A percentile compares a stretch with the other conserved stretches of the same genome.
phyloP scores from a whole-genome alignment of 176 grass and related monocot species.

The Olyra latifolia region DNA sequence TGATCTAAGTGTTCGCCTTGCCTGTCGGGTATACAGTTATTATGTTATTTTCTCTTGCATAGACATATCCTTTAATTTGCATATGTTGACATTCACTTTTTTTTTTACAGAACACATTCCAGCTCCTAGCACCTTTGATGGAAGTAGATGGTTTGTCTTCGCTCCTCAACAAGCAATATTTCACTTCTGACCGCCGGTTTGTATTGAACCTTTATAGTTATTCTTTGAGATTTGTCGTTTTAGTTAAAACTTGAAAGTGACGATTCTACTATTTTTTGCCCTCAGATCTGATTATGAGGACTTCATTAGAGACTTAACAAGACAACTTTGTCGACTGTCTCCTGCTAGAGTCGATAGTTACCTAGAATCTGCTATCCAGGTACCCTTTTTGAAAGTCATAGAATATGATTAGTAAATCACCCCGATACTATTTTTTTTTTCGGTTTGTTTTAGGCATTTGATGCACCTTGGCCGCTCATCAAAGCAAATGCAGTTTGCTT shows the following conservation, averaged over 20 bases:
- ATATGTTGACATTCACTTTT: slow-evolving; percentile 27
- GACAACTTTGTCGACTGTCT: slow-evolving; percentile 73
- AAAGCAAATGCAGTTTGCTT: slow-evolving; percentile 96
- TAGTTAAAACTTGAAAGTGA: slow-evolving; percentile 11
- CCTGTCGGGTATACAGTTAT: slow-evolving; percentile 58
- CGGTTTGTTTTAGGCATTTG: slow-evolving; percentile 74
- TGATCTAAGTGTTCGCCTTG: slow-evolving; percentile 66
- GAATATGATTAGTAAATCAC: slow-evolving; percentile 18
- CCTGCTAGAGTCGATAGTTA: slow-evolving; percentile 84
- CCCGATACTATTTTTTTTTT: slow-evolving; percentile 15
- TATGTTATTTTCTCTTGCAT: neutral
- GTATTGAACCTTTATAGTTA: slow-evolving; percentile 41
- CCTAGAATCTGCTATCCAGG: slow-evolving; percentile 91
- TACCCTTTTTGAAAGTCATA: slow-evolving; percentile 27
- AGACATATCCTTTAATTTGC: slow-evolving; percentile 16
- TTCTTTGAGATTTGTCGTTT: slow-evolving; percentile 25
- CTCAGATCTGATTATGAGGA: slow-evolving; percentile 83
- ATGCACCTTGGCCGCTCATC: slow-evolving; percentile 91
- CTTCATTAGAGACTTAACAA: slow-evolving; percentile 89
- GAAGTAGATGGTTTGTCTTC: slow-evolving; percentile 71
- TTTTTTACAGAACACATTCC: slow-evolving; percentile 73
- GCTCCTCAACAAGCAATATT: slow-evolving; percentile 80
- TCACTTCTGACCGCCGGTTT: slow-evolving; percentile 87
- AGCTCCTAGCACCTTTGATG: slow-evolving; percentile 73
- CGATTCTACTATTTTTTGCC: slow-evolving; percentile 20